Conservation (phyloP, 768 basidiomycete genomes). For the Tricholoma matsutake region DNA sequence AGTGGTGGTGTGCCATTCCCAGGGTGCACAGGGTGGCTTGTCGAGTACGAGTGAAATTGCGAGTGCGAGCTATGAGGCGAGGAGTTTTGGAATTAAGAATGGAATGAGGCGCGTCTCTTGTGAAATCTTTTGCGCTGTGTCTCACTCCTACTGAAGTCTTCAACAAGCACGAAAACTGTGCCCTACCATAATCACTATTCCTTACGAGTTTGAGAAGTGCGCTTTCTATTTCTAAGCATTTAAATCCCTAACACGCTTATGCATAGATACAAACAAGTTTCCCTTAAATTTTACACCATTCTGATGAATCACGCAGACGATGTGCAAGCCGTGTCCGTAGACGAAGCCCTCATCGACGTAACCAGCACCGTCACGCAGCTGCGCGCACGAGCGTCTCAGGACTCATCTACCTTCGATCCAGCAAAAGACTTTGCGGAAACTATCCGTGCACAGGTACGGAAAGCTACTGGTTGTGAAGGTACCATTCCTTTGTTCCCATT, state of each 20-base stretch:
- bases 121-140: background rate
- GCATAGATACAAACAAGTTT: slow-evolving; percentile 78
- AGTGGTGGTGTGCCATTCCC: slow-evolving; percentile 94
- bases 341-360: slow-evolving; percentile 93
- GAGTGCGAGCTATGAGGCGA: slow-evolving; percentile 91
- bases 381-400: slow-evolving; percentile 24
- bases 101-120: slow-evolving; percentile 78
- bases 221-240: slow-evolving; percentile 12
- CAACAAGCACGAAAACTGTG: slow-evolving; percentile 64
- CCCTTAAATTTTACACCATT: slow-evolving; percentile 88
- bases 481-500: slow-evolving; percentile 12
- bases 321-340: slow-evolving; percentile 92
- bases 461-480: slow-evolving; percentile 88
- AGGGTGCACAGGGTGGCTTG: slow-evolving; percentile 64
- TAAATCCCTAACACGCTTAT: no score
- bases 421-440: slow-evolving; percentile 78
- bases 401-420: slow-evolving; percentile 41
- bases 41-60: slow-evolving; percentile 94
- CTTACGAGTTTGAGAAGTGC: slow-evolving; percentile 90
- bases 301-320: slow-evolving; percentile 89
- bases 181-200: slow-evolving; percentile 69
- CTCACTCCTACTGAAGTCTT: background rate
- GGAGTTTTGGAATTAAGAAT: slow-evolving; percentile 83
- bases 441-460: slow-evolving; percentile 73
- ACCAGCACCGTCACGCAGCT: slow-evolving; percentile 53